Conservation (phyloP, 108 stramenopile species). For the Fragilaria radians region DNA sequence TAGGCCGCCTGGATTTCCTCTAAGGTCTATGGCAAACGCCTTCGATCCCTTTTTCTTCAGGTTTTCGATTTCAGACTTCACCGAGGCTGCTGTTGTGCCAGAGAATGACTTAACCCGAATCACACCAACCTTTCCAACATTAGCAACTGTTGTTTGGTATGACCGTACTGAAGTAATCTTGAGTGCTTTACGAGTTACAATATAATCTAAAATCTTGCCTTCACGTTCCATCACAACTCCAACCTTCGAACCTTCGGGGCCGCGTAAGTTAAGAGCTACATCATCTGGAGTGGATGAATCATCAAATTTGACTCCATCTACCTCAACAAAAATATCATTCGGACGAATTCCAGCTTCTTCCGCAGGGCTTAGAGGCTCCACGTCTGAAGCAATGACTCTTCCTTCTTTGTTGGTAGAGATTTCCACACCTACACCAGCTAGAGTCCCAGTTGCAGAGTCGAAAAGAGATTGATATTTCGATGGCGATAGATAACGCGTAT, state of each 20-base stretch:
- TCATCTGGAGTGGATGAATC: conserved; percentile 68
- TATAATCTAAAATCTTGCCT: conserved; percentile 74
- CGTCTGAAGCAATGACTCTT: conserved; percentile 51
- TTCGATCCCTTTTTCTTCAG: conserved; percentile 79
- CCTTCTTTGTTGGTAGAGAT: conserved; percentile 41
- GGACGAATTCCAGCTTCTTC: conserved; percentile 50
- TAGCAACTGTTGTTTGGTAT: conserved; percentile 36
- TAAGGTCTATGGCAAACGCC: conserved; percentile 74
- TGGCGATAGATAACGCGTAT: conserved; percentile 89
- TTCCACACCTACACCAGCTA: conserved; percentile 83
- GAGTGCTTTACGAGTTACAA: conserved; percentile 75
- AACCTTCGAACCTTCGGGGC: conserved; percentile 72
- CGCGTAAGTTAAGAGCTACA: conserved; percentile 66
- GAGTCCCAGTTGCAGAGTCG: conserved; percentile 72
- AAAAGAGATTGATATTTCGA: conserved; percentile 90
- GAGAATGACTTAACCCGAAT: conserved; percentile 87
- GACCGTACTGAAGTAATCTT: conserved; percentile 76
- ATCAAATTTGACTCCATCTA: conserved; percentile 65
- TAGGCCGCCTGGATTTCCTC: conserved; percentile 92
- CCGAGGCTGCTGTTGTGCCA: conserved; percentile 76
- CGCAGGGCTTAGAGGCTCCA: conserved; percentile 73
- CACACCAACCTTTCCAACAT: conserved; percentile 58
- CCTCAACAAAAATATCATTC: conserved; percentile 69
- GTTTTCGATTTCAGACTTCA: conserved; percentile 51
- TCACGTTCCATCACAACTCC: conserved; percentile 62